Evolutionary conservation across 2,329 filamentous ascomycete species (phyloP).

Genomic region (Graphilbum ipis-grandicollis): DNA sequence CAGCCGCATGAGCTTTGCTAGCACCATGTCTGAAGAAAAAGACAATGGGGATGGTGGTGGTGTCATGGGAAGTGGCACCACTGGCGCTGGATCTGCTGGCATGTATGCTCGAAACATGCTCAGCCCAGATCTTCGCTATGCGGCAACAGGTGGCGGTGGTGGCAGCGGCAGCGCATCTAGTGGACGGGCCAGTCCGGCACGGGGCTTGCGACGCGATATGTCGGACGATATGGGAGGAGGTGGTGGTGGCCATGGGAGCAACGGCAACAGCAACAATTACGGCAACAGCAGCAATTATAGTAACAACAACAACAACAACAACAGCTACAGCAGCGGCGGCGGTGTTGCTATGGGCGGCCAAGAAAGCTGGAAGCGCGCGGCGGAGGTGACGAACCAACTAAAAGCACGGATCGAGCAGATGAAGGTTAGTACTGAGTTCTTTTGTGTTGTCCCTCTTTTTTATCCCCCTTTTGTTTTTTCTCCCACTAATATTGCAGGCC

Average conservation of each 20-base stretch:
- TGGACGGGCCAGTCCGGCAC: constrained; percentile 40
- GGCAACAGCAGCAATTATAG: constrained; percentile 5
- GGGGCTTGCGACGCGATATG: constrained; percentile 27
- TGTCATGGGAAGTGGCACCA: too few species aligned
- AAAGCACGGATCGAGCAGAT: constrained; percentile 98
- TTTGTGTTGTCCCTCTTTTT: background rate
- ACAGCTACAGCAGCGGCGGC: constrained; percentile 5
- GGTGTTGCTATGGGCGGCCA: constrained; percentile 32
- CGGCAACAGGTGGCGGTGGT: constrained; percentile 20
- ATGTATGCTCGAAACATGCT: constrained; percentile 32
- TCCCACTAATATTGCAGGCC: constrained; percentile 4
- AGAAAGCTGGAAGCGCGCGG: constrained; percentile 93
- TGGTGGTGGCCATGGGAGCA: constrained; percentile 1
- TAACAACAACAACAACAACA: background rate
- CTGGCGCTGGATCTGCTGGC: too few species aligned
- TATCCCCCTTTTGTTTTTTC: background rate
- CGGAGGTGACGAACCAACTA: constrained; percentile 91
- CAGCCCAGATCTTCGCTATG: constrained; percentile 36
- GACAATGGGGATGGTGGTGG: constrained; percentile 41
- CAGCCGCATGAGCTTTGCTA: constrained; percentile 40
- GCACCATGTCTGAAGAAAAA: constrained; percentile 57
- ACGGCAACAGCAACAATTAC: background rate
- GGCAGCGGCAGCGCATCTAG: constrained; percentile 20
- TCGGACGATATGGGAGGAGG: constrained; percentile 7
- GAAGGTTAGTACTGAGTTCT: constrained; percentile 43